Percentiles rank a stretch among this genome's conserved stretches.
phyloP scores from a whole-genome alignment of 495 filamentous ascomycete genomes.

The Xylaria scruposa region DNA sequence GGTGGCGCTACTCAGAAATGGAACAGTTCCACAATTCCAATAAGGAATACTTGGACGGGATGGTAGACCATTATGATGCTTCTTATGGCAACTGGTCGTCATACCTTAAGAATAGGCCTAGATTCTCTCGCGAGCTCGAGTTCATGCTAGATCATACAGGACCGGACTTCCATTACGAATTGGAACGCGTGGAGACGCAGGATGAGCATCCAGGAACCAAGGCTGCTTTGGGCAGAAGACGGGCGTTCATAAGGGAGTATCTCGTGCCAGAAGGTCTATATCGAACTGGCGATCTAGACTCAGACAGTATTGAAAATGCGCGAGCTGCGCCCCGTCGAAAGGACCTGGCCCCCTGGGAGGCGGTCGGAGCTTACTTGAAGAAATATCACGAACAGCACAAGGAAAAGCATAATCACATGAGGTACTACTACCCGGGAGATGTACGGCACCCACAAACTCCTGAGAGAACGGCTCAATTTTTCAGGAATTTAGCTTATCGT shows the following conservation, averaged over 20 bases:
- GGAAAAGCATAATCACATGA: not conserved
- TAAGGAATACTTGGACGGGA: slow-evolving; percentile 8
- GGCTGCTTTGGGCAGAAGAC: not conserved
- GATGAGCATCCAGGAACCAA: not conserved
- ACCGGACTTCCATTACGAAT: slow-evolving; percentile 3
- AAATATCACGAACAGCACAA: slow-evolving; percentile 18
- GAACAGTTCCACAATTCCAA: not conserved
- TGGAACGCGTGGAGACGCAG: slow-evolving; percentile 18
- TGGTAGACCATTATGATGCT: slow-evolving; percentile 25
- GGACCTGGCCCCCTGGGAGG: slow-evolving; percentile 25
- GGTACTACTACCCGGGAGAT: not conserved
- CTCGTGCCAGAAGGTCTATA: slow-evolving; percentile 19
- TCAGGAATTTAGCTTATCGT: slow-evolving; percentile 40
- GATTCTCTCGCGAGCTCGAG: slow-evolving; percentile 23
- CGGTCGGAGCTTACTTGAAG: slow-evolving; percentile 15
- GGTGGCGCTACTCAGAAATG: slow-evolving; percentile 31
- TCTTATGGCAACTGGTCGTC: slow-evolving; percentile 24
- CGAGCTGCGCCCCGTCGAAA: slow-evolving; percentile 7
- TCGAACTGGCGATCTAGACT: not conserved
- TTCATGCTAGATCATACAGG: slow-evolving; percentile 26
- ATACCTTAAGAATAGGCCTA: slow-evolving; percentile 12
- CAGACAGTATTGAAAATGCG: slow-evolving; percentile 8
- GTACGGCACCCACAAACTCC: slow-evolving; percentile 22
- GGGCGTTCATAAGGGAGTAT: slow-evolving; percentile 18
- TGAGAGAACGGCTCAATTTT: slow-evolving; percentile 39